Percentiles rank a stretch among this genome's conserved stretches.
phyloP scores from a whole-genome alignment of 1,284 basidiomycete genomes.

The Tilletia caries region DNA sequence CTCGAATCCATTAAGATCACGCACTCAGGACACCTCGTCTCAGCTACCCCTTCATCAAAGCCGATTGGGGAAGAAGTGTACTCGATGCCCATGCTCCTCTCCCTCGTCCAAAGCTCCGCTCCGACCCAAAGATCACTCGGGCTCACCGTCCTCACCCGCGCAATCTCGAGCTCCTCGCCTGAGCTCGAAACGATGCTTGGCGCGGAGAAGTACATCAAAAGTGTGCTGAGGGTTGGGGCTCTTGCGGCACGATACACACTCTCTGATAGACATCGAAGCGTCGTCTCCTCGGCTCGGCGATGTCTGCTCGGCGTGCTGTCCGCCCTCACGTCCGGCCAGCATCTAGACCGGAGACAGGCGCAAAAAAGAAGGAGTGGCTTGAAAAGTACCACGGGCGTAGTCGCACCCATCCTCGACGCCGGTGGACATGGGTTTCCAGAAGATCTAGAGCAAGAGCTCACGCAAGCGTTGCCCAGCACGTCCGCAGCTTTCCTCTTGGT shows the following conservation, averaged over 20 bases:
- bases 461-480: neutral
- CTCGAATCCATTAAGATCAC: neutral
- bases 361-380: neutral
- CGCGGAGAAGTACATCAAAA: neutral
- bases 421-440: neutral
- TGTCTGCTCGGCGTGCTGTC: slow-evolving; percentile 2
- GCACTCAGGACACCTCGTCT: neutral
- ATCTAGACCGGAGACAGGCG: neutral
- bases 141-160: neutral
- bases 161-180: neutral
- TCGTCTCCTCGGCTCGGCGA: neutral
- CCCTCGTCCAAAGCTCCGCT: slow-evolving; percentile 11
- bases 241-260: slow-evolving; percentile 8
- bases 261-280: neutral
- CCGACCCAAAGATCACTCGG: slow-evolving; percentile 1
- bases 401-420: neutral
- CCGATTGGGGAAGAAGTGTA: neutral
- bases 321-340: neutral
- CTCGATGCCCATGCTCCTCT: slow-evolving; percentile 4
- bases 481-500: neutral
- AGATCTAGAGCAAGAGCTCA: neutral
- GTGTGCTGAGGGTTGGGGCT: neutral
- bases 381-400: neutral
- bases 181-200: neutral
- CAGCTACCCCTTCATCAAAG: neutral